These are phyloP conservation scores for Coleophoma eucalyptorum DNA, from an alignment of 2,329 filamentous ascomycete species.

Conservation along the genomic window DNA sequence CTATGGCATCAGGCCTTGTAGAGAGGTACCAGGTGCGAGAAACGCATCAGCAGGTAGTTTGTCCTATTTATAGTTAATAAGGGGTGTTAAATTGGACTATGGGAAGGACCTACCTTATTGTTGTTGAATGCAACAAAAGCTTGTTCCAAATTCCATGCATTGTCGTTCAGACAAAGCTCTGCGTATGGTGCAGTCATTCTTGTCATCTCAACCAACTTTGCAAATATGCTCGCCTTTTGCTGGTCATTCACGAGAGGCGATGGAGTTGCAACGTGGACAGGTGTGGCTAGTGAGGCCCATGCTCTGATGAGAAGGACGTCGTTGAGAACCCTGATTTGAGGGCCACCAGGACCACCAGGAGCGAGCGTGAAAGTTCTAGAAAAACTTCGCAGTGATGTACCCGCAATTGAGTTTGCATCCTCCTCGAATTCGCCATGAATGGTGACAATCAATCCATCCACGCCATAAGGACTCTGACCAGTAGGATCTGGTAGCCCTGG, in stretches of 20 bases:
- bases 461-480: conserved; percentile 59
- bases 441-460: conserved; percentile 73
- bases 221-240: conserved; percentile 58
- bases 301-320: conserved; percentile 74
- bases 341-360: conserved; percentile 59
- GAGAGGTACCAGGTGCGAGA: conserved; percentile 10
- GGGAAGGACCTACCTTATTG: conserved; percentile 55
- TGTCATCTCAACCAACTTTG: conserved; percentile 74
- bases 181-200: conserved; percentile 78
- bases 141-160: conserved; percentile 74
- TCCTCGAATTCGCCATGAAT: conserved; percentile 87
- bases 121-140: conserved; percentile 73
- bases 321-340: conserved; percentile 67
- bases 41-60: conserved; percentile 48
- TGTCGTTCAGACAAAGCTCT: conserved; percentile 74
- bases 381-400: conserved; percentile 69
- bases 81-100: neutral
- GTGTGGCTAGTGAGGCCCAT: conserved; percentile 46
- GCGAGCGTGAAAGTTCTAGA: conserved; percentile 78
- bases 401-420: conserved; percentile 50
- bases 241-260: conserved; percentile 14
- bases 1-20: neutral
- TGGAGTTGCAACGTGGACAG: conserved; percentile 3
- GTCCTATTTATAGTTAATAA: conserved; percentile 26
- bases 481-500: conserved; percentile 68